Conservation (phyloP, 1,139 yeast species). For the Sugiyamaella castrensis region DNA sequence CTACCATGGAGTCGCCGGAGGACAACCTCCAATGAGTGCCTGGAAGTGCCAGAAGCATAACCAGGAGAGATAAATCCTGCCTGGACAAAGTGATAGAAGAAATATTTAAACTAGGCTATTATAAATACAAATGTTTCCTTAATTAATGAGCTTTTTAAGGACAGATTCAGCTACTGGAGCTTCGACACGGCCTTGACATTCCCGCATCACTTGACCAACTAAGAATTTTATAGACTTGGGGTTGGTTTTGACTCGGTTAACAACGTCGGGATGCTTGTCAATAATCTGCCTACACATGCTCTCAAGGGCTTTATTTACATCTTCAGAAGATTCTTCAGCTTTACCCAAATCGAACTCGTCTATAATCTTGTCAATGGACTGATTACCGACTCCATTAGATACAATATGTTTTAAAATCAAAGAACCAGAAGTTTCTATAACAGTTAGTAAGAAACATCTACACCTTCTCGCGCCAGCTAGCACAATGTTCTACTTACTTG, state of each 20-base stretch:
- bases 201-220: slow-evolving; percentile 82
- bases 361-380: slow-evolving; percentile 45
- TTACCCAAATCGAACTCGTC: slow-evolving; percentile 53
- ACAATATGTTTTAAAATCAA: slow-evolving; percentile 59
- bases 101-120: neutral
- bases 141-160: slow-evolving; percentile 8
- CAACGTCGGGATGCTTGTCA: slow-evolving; percentile 52
- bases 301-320: slow-evolving; percentile 46
- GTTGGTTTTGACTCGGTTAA: slow-evolving; percentile 52
- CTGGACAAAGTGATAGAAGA: neutral
- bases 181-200: slow-evolving; percentile 55
- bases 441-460: neutral
- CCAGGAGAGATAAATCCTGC: neutral
- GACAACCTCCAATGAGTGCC: too few relatives aligned
- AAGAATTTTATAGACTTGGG: slow-evolving; percentile 65
- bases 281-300: slow-evolving; percentile 56
- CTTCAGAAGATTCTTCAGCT: slow-evolving; percentile 32
- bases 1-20: too few relatives aligned
- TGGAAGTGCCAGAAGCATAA: neutral
- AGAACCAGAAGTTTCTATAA: slow-evolving; percentile 57
- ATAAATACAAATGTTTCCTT: neutral
- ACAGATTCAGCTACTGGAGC: slow-evolving; percentile 21
- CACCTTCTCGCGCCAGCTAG: too few relatives aligned
- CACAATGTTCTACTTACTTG: slow-evolving; percentile 31
- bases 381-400: slow-evolving; percentile 42